Conservation (phyloP, 352 stramenopile genomes). For the Pythium phragmiticola region DNA sequence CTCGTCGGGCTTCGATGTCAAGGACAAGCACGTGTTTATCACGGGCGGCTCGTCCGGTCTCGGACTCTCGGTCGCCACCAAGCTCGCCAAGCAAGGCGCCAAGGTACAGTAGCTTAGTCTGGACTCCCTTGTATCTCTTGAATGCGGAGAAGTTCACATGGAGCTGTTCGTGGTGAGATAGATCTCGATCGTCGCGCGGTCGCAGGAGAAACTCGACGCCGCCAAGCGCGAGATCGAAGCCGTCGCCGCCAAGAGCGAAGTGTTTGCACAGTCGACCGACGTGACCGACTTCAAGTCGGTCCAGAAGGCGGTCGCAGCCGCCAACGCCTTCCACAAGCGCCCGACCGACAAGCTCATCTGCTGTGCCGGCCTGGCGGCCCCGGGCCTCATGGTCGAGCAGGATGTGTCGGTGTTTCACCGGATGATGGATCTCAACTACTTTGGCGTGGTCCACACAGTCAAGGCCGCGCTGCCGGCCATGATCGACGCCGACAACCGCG, state of each 20-base stretch:
- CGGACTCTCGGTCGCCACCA: constrained; percentile 62
- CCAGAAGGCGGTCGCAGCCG: constrained; percentile 55
- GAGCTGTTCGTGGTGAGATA: neutral
- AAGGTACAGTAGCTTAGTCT: constrained; percentile 34
- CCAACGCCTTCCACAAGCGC: constrained; percentile 66
- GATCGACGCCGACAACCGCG: constrained; percentile 53
- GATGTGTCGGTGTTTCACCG: constrained; percentile 68
- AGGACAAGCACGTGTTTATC: constrained; percentile 83
- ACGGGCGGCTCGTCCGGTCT: constrained; percentile 69
- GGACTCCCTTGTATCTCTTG: neutral
- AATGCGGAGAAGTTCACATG: neutral
- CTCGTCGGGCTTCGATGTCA: constrained; percentile 66
- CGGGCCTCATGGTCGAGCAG: constrained; percentile 78
- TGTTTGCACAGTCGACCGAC: constrained; percentile 77
- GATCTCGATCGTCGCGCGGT: constrained; percentile 65
- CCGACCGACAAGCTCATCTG: constrained; percentile 74
- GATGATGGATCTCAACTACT: constrained; percentile 89
- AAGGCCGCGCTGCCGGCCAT: constrained; percentile 82
- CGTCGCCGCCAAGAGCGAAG: constrained; percentile 23
- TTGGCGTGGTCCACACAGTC: constrained; percentile 73
- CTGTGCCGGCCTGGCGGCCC: constrained; percentile 52
- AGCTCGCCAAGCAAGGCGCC: constrained; percentile 64
- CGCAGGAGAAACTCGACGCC: constrained; percentile 52
- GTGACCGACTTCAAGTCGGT: constrained; percentile 65
- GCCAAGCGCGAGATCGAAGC: constrained; percentile 63